Base-by-base conservation (phyloP, 495 filamentous ascomycete species). In the Hypoxylon rickii region DNA sequence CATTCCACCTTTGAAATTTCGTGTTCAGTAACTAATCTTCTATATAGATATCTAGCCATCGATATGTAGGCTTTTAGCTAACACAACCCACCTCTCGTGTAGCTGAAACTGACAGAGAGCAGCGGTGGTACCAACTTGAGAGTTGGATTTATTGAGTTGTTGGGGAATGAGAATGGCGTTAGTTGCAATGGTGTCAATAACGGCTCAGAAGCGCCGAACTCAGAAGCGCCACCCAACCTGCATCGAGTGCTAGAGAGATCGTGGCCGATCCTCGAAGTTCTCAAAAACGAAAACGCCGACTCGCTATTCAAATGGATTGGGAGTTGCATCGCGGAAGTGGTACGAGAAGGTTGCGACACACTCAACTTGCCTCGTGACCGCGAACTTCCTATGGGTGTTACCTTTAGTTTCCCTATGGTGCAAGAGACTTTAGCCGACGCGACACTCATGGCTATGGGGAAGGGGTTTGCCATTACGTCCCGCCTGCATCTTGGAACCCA, bases 401-500 rank as follows among this genome's bases (percentile, higher is more conserved):
- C 90, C 11, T 95, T 92, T 68, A 89, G 86, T 73, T 95, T 95
- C 61, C 89, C 90, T 10, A 91, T 93, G 73, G 82, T 85, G 65
- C 90, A 95, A 78, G 79, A 81, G 49, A 85, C 86, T 17, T 75
- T 93, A 40, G 78, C 86, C 12, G 83, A 90, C 53, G 90, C 90
- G 7, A 87, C 84, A 3, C 70, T 95, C 32, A 90, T 91, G 86
- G 81, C 86, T 4, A 92, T 92, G 89, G 90, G 90, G 21, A 93
- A 95, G 72, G 90, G 90, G 17, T 95, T 93, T 58, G 84, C 87
- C 21, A 88, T 93, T 37, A 85, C 82, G 0, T 84, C 84, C 1
- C 80, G 87, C 33, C 76, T 90, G 18, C 83, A 93, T 57, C 82
- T 95, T 11, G 85, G 82, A 7, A 79, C 82, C 13, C 85, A 89